These are phyloP conservation scores for Hippophae rhamnoides DNA, from an alignment of 306 rosid genomes.

Conservation along the genomic window DNA sequence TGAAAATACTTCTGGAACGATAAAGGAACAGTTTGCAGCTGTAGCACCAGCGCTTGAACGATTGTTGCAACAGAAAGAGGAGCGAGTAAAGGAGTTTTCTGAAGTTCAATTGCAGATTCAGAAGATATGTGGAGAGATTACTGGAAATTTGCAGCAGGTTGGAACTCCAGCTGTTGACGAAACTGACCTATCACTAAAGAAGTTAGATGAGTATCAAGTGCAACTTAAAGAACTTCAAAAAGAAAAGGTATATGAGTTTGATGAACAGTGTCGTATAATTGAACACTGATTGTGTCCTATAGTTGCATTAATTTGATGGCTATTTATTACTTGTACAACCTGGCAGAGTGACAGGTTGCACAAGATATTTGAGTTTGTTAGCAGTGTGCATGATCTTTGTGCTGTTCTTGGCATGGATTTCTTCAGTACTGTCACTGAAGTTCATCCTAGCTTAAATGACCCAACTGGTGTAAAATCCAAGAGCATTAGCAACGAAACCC, in stretches of 20 bases:
- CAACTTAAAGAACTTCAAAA: constrained; percentile 95
- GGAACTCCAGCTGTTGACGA: constrained; percentile 57
- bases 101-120: constrained; percentile 87
- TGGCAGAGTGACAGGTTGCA: constrained; percentile 81
- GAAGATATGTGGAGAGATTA: constrained; percentile 86
- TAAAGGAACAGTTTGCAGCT: constrained; percentile 66
- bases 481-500: constrained; percentile 90
- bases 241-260: constrained; percentile 51
- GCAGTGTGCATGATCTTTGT: constrained; percentile 89
- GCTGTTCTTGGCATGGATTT: constrained; percentile 96
- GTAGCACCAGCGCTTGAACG: constrained; percentile 84
- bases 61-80: constrained; percentile 86
- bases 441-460: constrained; percentile 94
- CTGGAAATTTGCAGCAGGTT: constrained; percentile 48
- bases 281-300: constrained; percentile 4
- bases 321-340: constrained; percentile 18
- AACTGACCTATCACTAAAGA: constrained; percentile 74
- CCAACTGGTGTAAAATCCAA: constrained; percentile 84
- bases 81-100: constrained; percentile 75
- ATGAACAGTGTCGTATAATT: constrained; percentile 15
- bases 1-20: constrained; percentile 44
- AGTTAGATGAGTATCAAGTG: constrained; percentile 71
- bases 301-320: constrained; percentile 7
- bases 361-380: constrained; percentile 79
- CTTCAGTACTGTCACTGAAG: constrained; percentile 87